These are phyloP conservation scores for Lepidium sativum DNA, from an alignment of 345 rosid genomes.

Conservation along the genomic window DNA sequence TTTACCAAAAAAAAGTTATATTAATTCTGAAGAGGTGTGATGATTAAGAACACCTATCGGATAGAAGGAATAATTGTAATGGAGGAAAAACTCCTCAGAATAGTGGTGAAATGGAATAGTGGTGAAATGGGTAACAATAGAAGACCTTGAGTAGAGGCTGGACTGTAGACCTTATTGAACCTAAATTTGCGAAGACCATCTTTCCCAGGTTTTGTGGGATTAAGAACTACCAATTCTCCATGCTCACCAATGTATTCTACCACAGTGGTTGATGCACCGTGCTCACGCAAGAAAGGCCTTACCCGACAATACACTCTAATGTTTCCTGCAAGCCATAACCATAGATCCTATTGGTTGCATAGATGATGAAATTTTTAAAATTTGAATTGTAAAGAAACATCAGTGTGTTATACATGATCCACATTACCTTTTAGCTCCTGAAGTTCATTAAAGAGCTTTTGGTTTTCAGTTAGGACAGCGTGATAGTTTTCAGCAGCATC, in stretches of 20 bases:
- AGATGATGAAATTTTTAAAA: neutral
- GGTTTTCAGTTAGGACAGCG: constrained; percentile 66
- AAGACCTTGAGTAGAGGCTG: constrained; percentile 77
- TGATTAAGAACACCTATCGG: neutral
- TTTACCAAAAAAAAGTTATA: no score
- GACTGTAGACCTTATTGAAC: constrained; percentile 79
- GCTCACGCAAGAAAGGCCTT: constrained; percentile 70
- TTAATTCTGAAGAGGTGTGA: neutral
- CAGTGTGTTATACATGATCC: neutral
- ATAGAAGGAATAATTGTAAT: neutral
- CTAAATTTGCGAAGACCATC: constrained; percentile 56
- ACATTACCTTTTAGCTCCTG: constrained; percentile 82
- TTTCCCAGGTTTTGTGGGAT: constrained; percentile 79
- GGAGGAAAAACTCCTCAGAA: neutral
- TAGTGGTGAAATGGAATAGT: neutral
- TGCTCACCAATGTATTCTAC: constrained; percentile 61
- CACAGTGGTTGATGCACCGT: constrained; percentile 37
- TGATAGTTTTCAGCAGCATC: constrained; percentile 66
- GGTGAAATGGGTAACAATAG: neutral
- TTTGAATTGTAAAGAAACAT: neutral
- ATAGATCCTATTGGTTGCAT: neutral
- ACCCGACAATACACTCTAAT: constrained; percentile 83
- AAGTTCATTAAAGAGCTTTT: constrained; percentile 74
- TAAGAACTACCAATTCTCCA: constrained; percentile 62
- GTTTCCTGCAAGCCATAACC: constrained; percentile 48